phyloP scores from a whole-genome alignment of 1,284 basidiomycete genomes.

The Heterobasidion irregulare region DNA sequence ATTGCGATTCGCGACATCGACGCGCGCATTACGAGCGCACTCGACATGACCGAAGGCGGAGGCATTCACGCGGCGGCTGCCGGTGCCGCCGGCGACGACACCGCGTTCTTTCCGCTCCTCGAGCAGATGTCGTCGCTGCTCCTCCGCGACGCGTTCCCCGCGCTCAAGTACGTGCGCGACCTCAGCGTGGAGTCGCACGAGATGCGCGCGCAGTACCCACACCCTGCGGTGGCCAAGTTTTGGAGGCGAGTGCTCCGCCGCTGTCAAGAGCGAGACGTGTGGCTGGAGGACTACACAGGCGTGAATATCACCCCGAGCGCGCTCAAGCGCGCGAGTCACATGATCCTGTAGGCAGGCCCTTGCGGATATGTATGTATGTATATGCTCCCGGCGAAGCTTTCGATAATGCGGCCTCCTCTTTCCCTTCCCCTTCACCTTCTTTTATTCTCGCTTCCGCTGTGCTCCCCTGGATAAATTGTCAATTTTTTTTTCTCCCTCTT shows the following conservation, averaged over 20 bases:
- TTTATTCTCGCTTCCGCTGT: too few species aligned
- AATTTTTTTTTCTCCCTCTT: too few species aligned
- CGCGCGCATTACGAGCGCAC: conserved; percentile 40
- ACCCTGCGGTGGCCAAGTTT: conserved; percentile 31
- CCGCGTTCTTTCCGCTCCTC: conserved; percentile 54
- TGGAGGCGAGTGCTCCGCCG: conserved; percentile 40
- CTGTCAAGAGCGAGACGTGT: conserved; percentile 40
- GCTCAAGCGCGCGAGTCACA: conserved; percentile 17
- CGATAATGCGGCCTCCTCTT: not conserved
- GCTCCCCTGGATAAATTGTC: too few species aligned
- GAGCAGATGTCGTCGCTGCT: conserved; percentile 58
- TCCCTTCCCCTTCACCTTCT: not conserved
- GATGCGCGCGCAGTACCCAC: conserved; percentile 21
- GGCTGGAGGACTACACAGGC: conserved; percentile 48
- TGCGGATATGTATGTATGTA: not conserved
- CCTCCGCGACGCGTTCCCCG: conserved; percentile 52
- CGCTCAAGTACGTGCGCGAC: conserved; percentile 53
- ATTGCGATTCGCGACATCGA: conserved; percentile 69
- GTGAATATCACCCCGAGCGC: conserved; percentile 24
- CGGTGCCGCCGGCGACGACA: conserved; percentile 21
- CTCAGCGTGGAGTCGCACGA: conserved; percentile 29
- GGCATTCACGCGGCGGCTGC: conserved; percentile 8
- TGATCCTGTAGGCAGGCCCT: not conserved
- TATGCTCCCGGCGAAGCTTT: not conserved
- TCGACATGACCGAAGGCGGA: conserved; percentile 13